phyloP scores from a whole-genome alignment of 176 grass and related monocot species.

The Triticum aestivum region DNA sequence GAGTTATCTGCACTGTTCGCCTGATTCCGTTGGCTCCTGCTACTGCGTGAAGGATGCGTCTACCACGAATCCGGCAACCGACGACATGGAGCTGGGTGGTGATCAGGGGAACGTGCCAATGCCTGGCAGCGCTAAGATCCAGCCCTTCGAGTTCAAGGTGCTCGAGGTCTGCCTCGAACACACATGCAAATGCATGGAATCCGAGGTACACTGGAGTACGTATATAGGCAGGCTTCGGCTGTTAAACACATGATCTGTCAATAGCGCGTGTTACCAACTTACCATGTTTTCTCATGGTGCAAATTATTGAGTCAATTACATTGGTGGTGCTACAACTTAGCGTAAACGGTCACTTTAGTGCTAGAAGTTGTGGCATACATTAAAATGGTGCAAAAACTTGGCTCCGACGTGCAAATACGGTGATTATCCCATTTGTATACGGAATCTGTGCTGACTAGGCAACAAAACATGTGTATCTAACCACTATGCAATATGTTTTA shows the following conservation, averaged over 20 bases:
- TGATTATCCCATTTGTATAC: too few species aligned
- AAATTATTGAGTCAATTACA: background rate
- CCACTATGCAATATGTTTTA: too few species aligned
- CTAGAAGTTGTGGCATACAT: too few species aligned
- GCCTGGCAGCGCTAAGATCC: constrained; percentile 31
- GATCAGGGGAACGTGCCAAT: background rate
- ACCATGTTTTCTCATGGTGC: background rate
- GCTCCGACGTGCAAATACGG: too few species aligned
- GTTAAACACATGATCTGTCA: background rate
- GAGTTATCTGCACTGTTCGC: background rate
- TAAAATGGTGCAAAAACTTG: too few species aligned
- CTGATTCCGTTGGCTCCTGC: background rate
- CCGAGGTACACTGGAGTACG: constrained; percentile 33
- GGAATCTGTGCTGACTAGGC: too few species aligned
- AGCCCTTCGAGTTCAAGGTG: constrained; percentile 70
- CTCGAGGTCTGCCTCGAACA: constrained; percentile 72
- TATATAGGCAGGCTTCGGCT: background rate
- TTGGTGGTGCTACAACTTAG: too few species aligned
- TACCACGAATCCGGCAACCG: background rate
- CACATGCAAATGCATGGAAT: constrained; percentile 60
- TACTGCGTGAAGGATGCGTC: constrained; percentile 20
- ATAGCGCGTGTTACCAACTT: background rate
- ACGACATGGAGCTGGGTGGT: background rate
- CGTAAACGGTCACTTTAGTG: too few species aligned
- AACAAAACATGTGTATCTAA: too few species aligned